Evolutionary conservation across 225 moss, liverwort and hornwort species (phyloP).

Genomic region (Lunularia cruciata): DNA sequence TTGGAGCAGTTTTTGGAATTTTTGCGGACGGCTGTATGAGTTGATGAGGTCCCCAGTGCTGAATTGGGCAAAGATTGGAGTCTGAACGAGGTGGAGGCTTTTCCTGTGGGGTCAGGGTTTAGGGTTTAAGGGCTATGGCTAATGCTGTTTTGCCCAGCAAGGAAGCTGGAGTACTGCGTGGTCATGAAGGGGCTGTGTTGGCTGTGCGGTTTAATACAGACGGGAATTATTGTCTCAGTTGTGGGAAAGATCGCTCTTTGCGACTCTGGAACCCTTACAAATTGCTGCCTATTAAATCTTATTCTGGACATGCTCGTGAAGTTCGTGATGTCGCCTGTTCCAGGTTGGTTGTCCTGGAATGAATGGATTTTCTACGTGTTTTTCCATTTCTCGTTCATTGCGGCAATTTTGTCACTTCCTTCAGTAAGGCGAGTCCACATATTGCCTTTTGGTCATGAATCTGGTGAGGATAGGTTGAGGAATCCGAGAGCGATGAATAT

Average conservation of each 20-base stretch:
- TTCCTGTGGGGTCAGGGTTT: neutral
- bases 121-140: conserved; percentile 26
- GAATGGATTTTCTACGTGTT: no score
- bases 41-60: no score
- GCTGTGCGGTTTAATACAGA: conserved; percentile 84
- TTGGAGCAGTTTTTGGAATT: no score
- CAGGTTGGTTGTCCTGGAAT: no score
- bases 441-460: neutral
- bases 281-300: conserved; percentile 66
- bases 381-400: neutral
- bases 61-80: no score
- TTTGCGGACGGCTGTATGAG: no score
- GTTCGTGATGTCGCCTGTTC: conserved; percentile 81
- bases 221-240: conserved; percentile 83
- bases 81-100: neutral
- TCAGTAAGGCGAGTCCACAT: neutral
- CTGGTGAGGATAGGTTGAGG: no score
- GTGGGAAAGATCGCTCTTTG: conserved; percentile 78
- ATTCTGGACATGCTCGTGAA: conserved; percentile 78
- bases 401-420: neutral
- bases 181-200: conserved; percentile 81
- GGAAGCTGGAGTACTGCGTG: conserved; percentile 64
- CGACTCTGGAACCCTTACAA: conserved; percentile 86
- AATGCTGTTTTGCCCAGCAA: conserved; percentile 49
- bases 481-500: neutral